Evolutionary conservation across 805 yeast species (phyloP).

Genomic region (Priceomyces melissophilus): DNA sequence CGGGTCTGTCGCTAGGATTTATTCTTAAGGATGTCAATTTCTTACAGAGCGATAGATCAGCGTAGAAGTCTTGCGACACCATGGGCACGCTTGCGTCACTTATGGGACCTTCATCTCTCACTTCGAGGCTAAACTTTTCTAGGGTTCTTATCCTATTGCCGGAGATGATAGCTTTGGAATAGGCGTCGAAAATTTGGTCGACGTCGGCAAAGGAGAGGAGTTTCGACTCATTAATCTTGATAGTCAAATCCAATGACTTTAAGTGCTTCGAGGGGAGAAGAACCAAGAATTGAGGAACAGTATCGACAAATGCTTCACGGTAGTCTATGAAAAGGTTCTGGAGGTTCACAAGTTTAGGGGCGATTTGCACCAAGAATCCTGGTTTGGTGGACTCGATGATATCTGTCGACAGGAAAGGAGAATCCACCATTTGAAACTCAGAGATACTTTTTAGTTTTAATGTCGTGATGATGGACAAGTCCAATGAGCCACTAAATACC

Average conservation of each 20-base stretch:
- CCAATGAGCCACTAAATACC: slow-evolving; percentile 14
- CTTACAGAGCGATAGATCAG: slow-evolving; percentile 9
- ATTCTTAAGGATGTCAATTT: slow-evolving; percentile 38
- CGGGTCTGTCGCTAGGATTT: slow-evolving; percentile 24
- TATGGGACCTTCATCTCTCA: slow-evolving; percentile 35
- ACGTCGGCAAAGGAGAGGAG: slow-evolving; percentile 7
- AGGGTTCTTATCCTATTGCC: slow-evolving; percentile 15
- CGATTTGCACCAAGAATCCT: slow-evolving; percentile 23
- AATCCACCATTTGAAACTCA: slow-evolving; percentile 24
- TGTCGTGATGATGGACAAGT: slow-evolving; percentile 17
- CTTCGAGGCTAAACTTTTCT: slow-evolving; percentile 35
- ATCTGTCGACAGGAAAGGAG: slow-evolving; percentile 6
- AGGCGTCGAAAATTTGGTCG: slow-evolving; percentile 9
- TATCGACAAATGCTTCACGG: slow-evolving; percentile 40
- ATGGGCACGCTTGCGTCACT: slow-evolving; percentile 27
- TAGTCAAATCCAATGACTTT: slow-evolving; percentile 35
- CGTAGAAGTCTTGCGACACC: slow-evolving; percentile 10
- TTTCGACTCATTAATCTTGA: slow-evolving; percentile 37
- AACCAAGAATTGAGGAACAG: slow-evolving; percentile 33
- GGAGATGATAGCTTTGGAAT: slow-evolving; percentile 14
- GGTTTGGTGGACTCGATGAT: slow-evolving; percentile 6
- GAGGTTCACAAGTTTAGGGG: slow-evolving; percentile 21
- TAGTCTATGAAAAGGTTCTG: slow-evolving; percentile 34
- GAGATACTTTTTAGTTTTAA: slow-evolving; percentile 33
- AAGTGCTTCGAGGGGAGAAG: slow-evolving; percentile 16